Evolutionary conservation across 1,284 basidiomycete genomes (phyloP).

Genomic region (Ceratobasidium sp.): DNA sequence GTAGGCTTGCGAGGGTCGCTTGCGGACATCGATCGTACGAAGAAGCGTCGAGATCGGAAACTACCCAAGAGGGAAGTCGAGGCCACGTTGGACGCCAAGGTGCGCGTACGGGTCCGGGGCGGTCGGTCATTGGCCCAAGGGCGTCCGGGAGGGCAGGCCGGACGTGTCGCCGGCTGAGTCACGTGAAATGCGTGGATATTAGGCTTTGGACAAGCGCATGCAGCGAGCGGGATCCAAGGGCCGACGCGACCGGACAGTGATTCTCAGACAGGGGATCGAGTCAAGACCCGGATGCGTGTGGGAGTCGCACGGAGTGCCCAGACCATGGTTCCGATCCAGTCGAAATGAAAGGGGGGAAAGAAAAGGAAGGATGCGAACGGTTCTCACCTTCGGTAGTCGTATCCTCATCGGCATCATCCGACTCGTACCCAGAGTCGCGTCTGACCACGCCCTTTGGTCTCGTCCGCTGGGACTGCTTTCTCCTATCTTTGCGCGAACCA

Average conservation of each 20-base stretch:
- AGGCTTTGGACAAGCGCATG: not conserved
- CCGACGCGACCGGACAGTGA: not conserved
- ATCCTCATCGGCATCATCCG: slow-evolving; percentile 23
- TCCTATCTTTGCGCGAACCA: slow-evolving; percentile 3
- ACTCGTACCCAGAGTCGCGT: slow-evolving; percentile 29
- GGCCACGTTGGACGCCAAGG: slow-evolving; percentile 7
- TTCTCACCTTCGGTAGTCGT: slow-evolving; percentile 27
- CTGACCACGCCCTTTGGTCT: not conserved
- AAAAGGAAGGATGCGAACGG: not conserved
- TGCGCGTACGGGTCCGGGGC: not conserved
- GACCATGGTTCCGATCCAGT: not conserved
- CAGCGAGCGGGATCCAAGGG: not conserved
- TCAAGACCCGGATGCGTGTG: not conserved
- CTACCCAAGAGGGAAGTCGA: not conserved
- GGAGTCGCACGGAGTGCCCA: not conserved
- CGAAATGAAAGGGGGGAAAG: slow-evolving; percentile 4
- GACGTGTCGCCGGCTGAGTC: not conserved
- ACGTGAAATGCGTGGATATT: not conserved
- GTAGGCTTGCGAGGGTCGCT: not conserved
- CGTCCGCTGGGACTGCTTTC: slow-evolving; percentile 15
- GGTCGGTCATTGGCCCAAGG: not conserved
- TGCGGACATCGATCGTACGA: not conserved
- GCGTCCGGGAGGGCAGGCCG: not conserved
- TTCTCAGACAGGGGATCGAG: not conserved
- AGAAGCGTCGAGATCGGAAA: slow-evolving; percentile 16